Percentiles rank a stretch among this genome's conserved stretches.
phyloP scores from a whole-genome alignment of 1,139 yeast genomes.

The Yamadazyma buinensis region DNA sequence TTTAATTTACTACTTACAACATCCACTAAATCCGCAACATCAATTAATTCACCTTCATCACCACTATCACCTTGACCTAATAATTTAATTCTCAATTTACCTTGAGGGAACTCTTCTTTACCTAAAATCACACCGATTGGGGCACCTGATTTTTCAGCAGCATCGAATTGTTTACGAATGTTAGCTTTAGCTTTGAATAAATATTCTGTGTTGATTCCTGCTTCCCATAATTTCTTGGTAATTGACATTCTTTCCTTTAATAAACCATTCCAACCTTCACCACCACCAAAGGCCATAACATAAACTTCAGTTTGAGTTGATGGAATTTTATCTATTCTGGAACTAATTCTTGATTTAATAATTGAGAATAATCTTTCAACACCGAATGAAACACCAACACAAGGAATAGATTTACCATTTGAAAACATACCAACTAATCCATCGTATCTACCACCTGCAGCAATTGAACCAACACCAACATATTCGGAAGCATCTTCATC shows the following conservation, averaged over 20 bases:
- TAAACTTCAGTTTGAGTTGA: slow-evolving; percentile 88
- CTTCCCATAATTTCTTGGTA: slow-evolving; percentile 78
- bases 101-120: slow-evolving; percentile 84
- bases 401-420: slow-evolving; percentile 88
- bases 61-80: slow-evolving; percentile 86
- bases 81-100: slow-evolving; percentile 78
- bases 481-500: slow-evolving; percentile 94
- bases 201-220: slow-evolving; percentile 87
- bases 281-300: slow-evolving; percentile 98
- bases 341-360: slow-evolving; percentile 67
- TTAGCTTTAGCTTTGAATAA: slow-evolving; percentile 90
- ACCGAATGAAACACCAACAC: slow-evolving; percentile 96
- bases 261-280: slow-evolving; percentile 92
- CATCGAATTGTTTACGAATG: slow-evolving; percentile 92
- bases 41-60: slow-evolving; percentile 80
- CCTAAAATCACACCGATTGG: slow-evolving; percentile 90
- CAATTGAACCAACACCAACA: slow-evolving; percentile 97
- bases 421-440: slow-evolving; percentile 96
- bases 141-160: slow-evolving; percentile 94
- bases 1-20: slow-evolving; percentile 54
- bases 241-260: slow-evolving; percentile 86
- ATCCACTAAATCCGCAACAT: slow-evolving; percentile 53
- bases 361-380: slow-evolving; percentile 91
- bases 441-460: slow-evolving; percentile 98
- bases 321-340: slow-evolving; percentile 56